phyloP scores from a whole-genome alignment of 768 basidiomycete genomes.

The Podaxis rugospora region DNA sequence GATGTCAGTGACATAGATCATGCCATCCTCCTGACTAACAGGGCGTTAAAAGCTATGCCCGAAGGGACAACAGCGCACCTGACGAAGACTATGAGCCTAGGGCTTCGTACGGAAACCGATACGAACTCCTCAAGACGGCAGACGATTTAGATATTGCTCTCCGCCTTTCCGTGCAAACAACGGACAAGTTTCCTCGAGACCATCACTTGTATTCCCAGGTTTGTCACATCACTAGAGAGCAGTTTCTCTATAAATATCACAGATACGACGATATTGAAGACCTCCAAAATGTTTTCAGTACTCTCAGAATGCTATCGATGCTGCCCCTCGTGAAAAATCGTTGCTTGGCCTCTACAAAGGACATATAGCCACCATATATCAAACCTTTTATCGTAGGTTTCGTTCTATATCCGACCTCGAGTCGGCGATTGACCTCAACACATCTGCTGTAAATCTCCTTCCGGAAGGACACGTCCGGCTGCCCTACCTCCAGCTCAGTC shows the following conservation, averaged over 20 bases:
- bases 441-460: not conserved
- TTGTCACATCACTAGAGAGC: too few relatives aligned
- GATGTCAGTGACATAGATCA: not conserved
- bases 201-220: not conserved
- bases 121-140: not conserved
- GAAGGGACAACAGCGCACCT: not conserved
- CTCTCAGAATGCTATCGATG: not conserved
- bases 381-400: not conserved
- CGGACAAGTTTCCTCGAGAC: not conserved
- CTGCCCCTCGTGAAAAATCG: not conserved
- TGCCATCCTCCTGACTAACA: not conserved
- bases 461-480: not conserved
- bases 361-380: not conserved
- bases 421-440: not conserved
- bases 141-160: not conserved
- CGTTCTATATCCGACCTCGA: not conserved
- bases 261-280: slow-evolving; percentile 1
- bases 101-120: not conserved
- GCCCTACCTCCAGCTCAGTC: not conserved
- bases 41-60: not conserved
- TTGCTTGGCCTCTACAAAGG: not conserved
- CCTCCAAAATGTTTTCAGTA: not conserved
- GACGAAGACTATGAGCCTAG: not conserved
- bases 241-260: too few relatives aligned
- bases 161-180: not conserved